Evolutionary conservation across 768 basidiomycete genomes (phyloP), one percentile per base, ranked within the genome.

Genomic region (Daedaleopsis sinensis): DNA sequence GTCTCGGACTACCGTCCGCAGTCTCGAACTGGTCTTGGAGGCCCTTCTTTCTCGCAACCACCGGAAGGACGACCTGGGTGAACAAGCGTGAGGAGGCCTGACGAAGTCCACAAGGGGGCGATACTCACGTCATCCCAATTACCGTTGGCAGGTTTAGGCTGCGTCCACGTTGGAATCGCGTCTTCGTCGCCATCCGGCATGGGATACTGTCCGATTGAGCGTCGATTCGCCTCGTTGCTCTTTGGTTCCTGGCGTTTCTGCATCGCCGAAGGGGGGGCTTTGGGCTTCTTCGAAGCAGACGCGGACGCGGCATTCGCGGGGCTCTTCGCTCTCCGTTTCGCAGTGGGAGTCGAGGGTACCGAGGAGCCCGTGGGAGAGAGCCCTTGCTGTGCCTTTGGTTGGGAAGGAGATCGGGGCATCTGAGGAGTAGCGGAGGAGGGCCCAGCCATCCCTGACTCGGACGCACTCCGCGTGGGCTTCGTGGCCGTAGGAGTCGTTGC

Each of bases 161-260:
- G 87, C 18, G 89, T 91, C 91, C 90, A 91, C 3, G 83, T 81
- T 7, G 93, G 92, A 70, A 94, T 92, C 23, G 92, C 92, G 72
- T 93, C 79, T 51, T 83, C 78, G 61, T 80, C 79, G n/a, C 78
- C 84, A 24, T 77, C 80, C 0, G 86, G 83, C 1, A 80, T 78
- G 8, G 91, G 90, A 74, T 92, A 92, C 49, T 82, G 74, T 46
- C 88, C 89, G n/a, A 90, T 74, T 51, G 86, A 89, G 62, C 75
- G 73, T 66, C 89, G 76, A 32, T 80, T 77, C 32, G 74, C 73
- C 32, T 80, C 79, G 13, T 84, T n/a, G n/a, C n/a, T 81, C 49
- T 76, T 78, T 19, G 75, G 74, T 3, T 21, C 54, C 66, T 68
- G 77, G 47, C 70, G 67, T 57, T 71, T 68, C 27, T 62, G 69